Percentiles rank a stretch among this genome's conserved stretches.
Evolutionary conservation across 192 early-diverging fungal genomes (phyloP).

Genomic region (Phycomyces blakesleeanus): DNA sequence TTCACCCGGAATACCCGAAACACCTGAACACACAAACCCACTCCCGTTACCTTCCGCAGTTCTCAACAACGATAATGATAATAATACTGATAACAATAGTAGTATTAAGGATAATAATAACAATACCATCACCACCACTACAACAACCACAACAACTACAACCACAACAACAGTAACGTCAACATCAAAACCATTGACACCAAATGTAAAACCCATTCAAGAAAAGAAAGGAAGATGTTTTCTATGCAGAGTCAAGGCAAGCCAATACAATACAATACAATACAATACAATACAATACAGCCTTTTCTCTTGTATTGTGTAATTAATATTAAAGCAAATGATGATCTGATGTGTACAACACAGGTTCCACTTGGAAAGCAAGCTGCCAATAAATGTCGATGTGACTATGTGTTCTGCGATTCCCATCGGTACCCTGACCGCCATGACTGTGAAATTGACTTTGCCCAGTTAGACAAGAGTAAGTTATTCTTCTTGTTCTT

Average conservation of each 20-base stretch:
- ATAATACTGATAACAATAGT: not conserved
- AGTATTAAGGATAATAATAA: not conserved
- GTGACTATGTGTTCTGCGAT: constrained; percentile 77
- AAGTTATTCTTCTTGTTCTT: too few species aligned
- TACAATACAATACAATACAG: constrained; percentile 5
- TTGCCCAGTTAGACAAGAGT: constrained; percentile 64
- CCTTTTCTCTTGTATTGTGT: constrained; percentile 3
- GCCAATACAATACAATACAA: too few species aligned
- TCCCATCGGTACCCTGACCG: constrained; percentile 66
- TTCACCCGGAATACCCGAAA: constrained; percentile 5
- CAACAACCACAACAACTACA: constrained; percentile 8
- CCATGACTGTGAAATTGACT: constrained; percentile 79
- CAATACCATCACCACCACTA: not conserved
- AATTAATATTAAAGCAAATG: too few species aligned
- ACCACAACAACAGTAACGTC: constrained; percentile 30
- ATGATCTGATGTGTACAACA: too few species aligned
- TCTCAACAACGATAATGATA: not conserved
- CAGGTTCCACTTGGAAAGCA: constrained; percentile 74
- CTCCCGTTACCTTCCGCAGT: not conserved
- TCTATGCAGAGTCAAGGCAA: constrained; percentile 61
- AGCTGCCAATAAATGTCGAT: constrained; percentile 74
- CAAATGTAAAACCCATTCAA: constrained; percentile 48
- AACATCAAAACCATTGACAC: not conserved
- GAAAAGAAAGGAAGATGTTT: constrained; percentile 71
- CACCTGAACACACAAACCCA: not conserved